Evolutionary conservation across 2,329 filamentous ascomycete species (phyloP).

Genomic region (Nothophoma quercina): DNA sequence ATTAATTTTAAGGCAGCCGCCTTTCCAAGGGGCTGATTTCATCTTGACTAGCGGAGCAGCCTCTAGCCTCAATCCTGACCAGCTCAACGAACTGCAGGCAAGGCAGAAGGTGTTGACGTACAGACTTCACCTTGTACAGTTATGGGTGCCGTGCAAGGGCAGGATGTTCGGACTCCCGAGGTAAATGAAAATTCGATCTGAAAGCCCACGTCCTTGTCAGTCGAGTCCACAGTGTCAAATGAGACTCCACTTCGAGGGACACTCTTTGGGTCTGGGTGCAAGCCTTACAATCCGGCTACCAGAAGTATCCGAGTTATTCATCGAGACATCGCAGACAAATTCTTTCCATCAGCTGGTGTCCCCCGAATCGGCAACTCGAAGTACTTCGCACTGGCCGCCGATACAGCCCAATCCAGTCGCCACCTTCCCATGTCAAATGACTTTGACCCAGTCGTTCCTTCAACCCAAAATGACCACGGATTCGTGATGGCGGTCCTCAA

Average conservation of each 20-base stretch:
- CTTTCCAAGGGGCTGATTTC: not conserved
- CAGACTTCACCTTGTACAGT: not conserved
- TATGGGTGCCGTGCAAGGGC: not conserved
- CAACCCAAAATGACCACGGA: no score
- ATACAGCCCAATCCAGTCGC: no score
- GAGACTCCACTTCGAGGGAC: not conserved
- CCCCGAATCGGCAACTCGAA: no score
- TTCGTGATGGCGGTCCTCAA: no score
- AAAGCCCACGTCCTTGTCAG: not conserved
- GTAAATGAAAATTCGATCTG: not conserved
- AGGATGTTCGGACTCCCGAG: not conserved
- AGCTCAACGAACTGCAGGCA: not conserved
- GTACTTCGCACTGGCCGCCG: no score
- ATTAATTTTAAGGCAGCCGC: not conserved
- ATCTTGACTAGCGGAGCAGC: not conserved
- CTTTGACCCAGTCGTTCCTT: no score
- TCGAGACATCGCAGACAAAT: no score
- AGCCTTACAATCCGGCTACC: no score
- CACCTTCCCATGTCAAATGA: no score
- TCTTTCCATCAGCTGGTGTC: no score
- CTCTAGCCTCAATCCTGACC: not conserved
- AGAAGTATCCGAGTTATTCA: no score
- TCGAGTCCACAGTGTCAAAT: not conserved
- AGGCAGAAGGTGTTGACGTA: not conserved
- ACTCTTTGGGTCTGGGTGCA: no score